A percentile compares a stretch with the other conserved stretches of the same genome.
These are phyloP conservation scores for Zygosaccharomyces lentus DNA, from an alignment of 805 yeast species.

Conservation along the genomic window DNA sequence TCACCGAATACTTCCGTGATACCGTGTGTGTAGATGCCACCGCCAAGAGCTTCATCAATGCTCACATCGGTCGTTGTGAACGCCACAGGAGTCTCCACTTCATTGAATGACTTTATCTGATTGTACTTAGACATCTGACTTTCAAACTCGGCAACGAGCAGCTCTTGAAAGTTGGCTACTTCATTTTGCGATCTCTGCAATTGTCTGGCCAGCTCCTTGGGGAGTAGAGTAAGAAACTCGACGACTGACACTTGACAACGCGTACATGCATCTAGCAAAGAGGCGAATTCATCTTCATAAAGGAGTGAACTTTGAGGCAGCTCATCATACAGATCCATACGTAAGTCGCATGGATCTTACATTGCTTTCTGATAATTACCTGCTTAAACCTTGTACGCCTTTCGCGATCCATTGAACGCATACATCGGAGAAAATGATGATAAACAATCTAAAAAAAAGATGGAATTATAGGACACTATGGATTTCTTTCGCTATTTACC, in stretches of 20 bases:
- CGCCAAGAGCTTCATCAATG: slow-evolving; percentile 48
- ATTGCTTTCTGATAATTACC: neutral
- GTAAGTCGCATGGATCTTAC: slow-evolving; percentile 2
- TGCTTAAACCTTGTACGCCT: neutral
- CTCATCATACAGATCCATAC: slow-evolving; percentile 43
- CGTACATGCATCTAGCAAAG: slow-evolving; percentile 29
- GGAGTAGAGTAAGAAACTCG: slow-evolving; percentile 40
- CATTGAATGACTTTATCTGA: slow-evolving; percentile 3
- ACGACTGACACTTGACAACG: slow-evolving; percentile 35
- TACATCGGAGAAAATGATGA: neutral
- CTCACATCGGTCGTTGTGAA: slow-evolving; percentile 52
- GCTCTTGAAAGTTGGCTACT: slow-evolving; percentile 25
- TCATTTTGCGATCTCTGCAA: slow-evolving; percentile 36
- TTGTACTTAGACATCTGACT: slow-evolving; percentile 8
- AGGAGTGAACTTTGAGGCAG: slow-evolving; percentile 37
- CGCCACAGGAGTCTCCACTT: slow-evolving; percentile 8
- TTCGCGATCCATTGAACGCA: neutral
- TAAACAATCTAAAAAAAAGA: neutral
- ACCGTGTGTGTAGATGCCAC: slow-evolving; percentile 53
- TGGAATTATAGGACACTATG: too few relatives aligned
- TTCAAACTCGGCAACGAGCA: slow-evolving; percentile 18
- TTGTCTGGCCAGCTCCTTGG: slow-evolving; percentile 34
- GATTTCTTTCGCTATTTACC: too few relatives aligned
- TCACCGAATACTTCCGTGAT: slow-evolving; percentile 79
- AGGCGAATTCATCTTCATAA: slow-evolving; percentile 32